Percentiles rank a stretch among this genome's conserved stretches.
Conservation (phyloP, 345 rosid species). For the Eucalyptus fibrosa region DNA sequence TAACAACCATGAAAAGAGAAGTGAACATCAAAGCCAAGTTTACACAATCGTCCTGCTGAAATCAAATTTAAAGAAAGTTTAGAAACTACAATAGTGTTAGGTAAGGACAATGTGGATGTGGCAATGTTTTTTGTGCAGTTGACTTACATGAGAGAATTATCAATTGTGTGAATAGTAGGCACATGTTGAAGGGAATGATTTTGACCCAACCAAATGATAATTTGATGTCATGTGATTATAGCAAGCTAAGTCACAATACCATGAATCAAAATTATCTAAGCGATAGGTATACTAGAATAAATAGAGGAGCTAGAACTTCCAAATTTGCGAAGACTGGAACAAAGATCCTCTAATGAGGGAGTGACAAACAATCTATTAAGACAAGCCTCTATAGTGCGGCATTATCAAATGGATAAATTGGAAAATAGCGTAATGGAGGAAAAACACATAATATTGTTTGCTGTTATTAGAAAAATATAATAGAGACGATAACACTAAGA, state of each 20-base stretch:
- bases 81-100: not conserved
- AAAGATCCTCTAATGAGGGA: not conserved
- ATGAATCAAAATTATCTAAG: not conserved
- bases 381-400: not conserved
- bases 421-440: too few species aligned
- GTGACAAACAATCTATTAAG: not conserved
- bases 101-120: not conserved
- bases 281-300: not conserved
- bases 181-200: not conserved
- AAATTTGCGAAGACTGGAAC: rapidly evolving
- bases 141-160: not conserved
- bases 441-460: rapidly evolving
- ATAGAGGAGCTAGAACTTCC: not conserved
- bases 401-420: not conserved
- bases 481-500: too few species aligned
- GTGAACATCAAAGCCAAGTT: not conserved
- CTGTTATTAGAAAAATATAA: too few species aligned
- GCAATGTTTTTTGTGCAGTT: not conserved
- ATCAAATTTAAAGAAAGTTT: not conserved
- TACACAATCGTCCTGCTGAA: not conserved
- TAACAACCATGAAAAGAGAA: not conserved
- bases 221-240: not conserved
- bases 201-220: not conserved
- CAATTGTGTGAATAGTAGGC: not conserved
- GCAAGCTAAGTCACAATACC: not conserved